A percentile compares a stretch with the other conserved stretches of the same genome.
Conservation (phyloP, 2,329 filamentous ascomycete genomes). For the Colletotrichum eleusines region DNA sequence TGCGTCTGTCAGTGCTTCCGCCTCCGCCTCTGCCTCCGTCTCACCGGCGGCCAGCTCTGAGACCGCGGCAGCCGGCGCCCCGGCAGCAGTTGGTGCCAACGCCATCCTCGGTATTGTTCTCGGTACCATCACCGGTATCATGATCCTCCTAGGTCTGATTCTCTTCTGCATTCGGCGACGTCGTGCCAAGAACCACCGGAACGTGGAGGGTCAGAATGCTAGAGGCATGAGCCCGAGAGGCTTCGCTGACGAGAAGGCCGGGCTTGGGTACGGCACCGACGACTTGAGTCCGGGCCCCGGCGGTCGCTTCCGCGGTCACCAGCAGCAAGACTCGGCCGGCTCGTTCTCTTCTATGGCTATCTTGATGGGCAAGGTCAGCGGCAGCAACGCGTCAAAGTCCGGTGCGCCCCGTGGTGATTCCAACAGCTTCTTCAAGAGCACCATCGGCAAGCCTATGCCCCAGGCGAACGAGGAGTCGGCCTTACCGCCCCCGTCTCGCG, state of each 20-base stretch:
- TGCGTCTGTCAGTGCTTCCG: conserved; percentile 44
- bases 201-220: conserved; percentile 60
- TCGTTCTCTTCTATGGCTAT: conserved; percentile 75
- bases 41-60: conserved; percentile 37
- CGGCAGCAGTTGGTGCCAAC: conserved; percentile 52
- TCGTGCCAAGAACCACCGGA: conserved; percentile 67
- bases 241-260: conserved; percentile 68
- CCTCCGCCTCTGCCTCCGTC: conserved; percentile 46
- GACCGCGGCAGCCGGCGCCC: conserved; percentile 42
- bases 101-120: conserved; percentile 84
- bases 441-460: conserved; percentile 71
- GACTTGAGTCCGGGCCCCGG: conserved; percentile 41
- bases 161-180: conserved; percentile 74
- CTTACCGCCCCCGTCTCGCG: conserved; percentile 44
- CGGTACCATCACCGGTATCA: conserved; percentile 82
- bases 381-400: conserved; percentile 48
- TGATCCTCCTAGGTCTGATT: conserved; percentile 76
- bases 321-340: conserved; percentile 63
- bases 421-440: conserved; percentile 71
- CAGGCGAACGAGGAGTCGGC: conserved; percentile 54
- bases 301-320: conserved; percentile 63
- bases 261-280: conserved; percentile 61
- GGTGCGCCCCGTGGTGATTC: conserved; percentile 54
- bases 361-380: conserved; percentile 65
- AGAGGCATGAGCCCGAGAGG: conserved; percentile 53